Conservation (phyloP, 441 rosid genomes). For the Pelargonium citronellum region DNA sequence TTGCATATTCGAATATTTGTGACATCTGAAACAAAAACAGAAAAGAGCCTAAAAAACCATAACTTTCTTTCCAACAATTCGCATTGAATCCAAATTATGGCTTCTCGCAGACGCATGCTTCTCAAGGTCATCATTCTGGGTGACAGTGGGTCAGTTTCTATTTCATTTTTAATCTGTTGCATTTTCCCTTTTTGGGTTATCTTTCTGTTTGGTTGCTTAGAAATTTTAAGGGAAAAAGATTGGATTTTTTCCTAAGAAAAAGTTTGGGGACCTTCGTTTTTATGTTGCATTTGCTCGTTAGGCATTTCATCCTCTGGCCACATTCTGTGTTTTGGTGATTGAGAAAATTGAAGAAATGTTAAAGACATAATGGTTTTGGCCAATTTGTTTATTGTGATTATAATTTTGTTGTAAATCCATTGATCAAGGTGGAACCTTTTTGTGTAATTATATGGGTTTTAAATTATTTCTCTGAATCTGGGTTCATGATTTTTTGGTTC, state of each 20-base stretch:
- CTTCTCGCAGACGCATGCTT: constrained; percentile 9
- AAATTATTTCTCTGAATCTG: too few species aligned
- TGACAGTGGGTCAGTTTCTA: constrained; percentile 5
- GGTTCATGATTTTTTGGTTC: neutral
- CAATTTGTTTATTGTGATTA: neutral
- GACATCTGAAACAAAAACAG: neutral
- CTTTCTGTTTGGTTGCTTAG: neutral
- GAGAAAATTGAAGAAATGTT: neutral
- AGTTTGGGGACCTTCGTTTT: neutral
- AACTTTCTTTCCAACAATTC: neutral
- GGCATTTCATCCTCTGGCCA: neutral
- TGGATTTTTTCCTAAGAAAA: neutral
- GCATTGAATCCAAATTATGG: neutral
- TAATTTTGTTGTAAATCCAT: neutral
- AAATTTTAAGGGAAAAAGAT: neutral
- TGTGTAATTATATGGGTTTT: too few species aligned
- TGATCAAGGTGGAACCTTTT: too few species aligned
- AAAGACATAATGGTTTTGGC: neutral
- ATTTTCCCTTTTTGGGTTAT: neutral
- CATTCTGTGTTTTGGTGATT: neutral
- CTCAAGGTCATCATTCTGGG: constrained; percentile 8
- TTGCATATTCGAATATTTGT: neutral
- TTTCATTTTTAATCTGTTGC: neutral
- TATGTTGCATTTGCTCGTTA: neutral
- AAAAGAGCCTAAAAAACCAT: neutral